A percentile compares a stretch with the other conserved stretches of the same genome.
Evolutionary conservation across 2,329 filamentous ascomycete species (phyloP).

Genomic region (Plectosphaerella sp.): DNA sequence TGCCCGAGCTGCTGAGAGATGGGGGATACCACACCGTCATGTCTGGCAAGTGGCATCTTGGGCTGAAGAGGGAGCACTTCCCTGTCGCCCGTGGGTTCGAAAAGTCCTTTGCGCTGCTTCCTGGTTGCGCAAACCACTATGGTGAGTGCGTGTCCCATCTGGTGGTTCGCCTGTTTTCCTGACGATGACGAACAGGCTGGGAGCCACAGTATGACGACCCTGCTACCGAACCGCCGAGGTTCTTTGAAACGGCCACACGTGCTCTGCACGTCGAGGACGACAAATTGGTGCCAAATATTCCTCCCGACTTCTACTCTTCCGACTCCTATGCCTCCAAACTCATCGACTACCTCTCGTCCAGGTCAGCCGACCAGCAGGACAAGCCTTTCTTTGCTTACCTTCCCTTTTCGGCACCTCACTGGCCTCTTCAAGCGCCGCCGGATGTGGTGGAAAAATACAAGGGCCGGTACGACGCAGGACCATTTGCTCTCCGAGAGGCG

Average conservation of each 20-base stretch:
- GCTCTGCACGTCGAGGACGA: constrained; percentile 31
- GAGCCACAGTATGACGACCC: constrained; percentile 34
- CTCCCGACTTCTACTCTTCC: constrained; percentile 49
- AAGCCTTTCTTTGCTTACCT: constrained; percentile 55
- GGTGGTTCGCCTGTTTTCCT: background rate
- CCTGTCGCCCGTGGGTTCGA: constrained; percentile 51
- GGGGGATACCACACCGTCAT: constrained; percentile 23
- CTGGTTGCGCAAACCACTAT: constrained; percentile 43
- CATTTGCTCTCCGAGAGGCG: constrained; percentile 47
- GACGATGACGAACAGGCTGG: constrained; percentile 25
- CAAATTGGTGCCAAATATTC: constrained; percentile 34
- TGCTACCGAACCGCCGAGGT: constrained; percentile 33
- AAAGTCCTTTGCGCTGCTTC: constrained; percentile 47
- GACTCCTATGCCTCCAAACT: constrained; percentile 49
- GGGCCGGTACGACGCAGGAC: constrained; percentile 57
- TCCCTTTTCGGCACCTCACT: constrained; percentile 59
- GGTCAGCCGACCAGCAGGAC: constrained; percentile 28
- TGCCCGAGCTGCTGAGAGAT: constrained; percentile 20
- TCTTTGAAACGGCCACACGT: constrained; percentile 21
- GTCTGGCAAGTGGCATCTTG: constrained; percentile 23
- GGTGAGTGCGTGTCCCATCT: background rate
- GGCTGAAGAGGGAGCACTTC: constrained; percentile 34
- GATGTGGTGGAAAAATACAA: constrained; percentile 53
- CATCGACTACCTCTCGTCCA: constrained; percentile 36
- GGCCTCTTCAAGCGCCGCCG: constrained; percentile 56